These are phyloP conservation scores for Leishmania tarentolae DNA, from an alignment of 208 protist genomes.

Conservation along the genomic window DNA sequence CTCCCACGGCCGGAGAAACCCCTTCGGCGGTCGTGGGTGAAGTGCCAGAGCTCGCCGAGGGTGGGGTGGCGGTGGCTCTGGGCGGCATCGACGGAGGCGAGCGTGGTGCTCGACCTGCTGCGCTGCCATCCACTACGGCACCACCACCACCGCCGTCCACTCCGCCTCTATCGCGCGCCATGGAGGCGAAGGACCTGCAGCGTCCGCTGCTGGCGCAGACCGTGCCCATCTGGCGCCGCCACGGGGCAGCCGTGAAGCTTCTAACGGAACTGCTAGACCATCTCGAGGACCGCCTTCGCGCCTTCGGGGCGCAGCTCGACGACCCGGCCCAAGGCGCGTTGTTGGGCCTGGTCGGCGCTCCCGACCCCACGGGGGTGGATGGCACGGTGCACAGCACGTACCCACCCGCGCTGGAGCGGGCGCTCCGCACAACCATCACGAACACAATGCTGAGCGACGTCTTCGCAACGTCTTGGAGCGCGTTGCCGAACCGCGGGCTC, in stretches of 20 bases:
- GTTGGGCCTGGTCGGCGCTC: conserved; percentile 38
- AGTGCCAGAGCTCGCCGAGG: neutral
- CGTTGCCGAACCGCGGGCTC: conserved; percentile 37
- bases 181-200: conserved; percentile 33
- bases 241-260: conserved; percentile 38
- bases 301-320: conserved; percentile 35
- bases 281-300: conserved; percentile 31
- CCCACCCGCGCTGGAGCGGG: conserved; percentile 50
- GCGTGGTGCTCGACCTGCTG: neutral
- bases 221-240: conserved; percentile 58
- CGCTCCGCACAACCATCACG: conserved; percentile 44
- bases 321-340: conserved; percentile 11
- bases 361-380: conserved; percentile 45
- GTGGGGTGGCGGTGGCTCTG: neutral
- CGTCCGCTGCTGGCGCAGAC: conserved; percentile 39
- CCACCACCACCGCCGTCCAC: neutral
- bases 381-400: conserved; percentile 38
- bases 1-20: neutral
- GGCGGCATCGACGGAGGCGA: neutral
- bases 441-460: conserved; percentile 64
- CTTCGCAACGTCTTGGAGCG: conserved; percentile 33
- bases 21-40: neutral
- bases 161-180: conserved; percentile 13
- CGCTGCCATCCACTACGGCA: neutral
- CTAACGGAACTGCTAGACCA: conserved; percentile 36